Evolutionary conservation across 129 eudicot species (phyloP).

Genomic region (Artemisia argyi): DNA sequence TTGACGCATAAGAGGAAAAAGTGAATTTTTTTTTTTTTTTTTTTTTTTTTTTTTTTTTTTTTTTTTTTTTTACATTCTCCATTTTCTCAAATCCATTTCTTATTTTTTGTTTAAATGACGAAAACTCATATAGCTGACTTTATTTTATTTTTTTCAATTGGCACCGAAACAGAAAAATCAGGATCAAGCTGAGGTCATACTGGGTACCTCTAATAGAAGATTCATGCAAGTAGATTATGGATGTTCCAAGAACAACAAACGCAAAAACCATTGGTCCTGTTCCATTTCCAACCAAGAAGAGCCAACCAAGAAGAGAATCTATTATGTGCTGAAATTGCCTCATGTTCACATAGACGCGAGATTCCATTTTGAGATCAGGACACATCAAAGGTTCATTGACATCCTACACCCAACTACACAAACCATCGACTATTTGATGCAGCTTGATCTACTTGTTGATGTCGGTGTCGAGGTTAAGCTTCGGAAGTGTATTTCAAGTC

Average conservation of each 20-base stretch:
- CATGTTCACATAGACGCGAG: slow-evolving; percentile 95
- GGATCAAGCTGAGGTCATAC: slow-evolving; percentile 76
- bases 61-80: too few species aligned
- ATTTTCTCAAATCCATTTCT: too few species aligned
- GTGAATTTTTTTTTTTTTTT: too few species aligned
- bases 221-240: slow-evolving; percentile 96
- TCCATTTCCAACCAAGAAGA: too few species aligned
- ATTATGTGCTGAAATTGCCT: slow-evolving; percentile 93
- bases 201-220: slow-evolving; percentile 88
- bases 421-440: slow-evolving; percentile 87
- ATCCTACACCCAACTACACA: slow-evolving; percentile 92
- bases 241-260: slow-evolving; percentile 83
- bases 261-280: slow-evolving; percentile 91
- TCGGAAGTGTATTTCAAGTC: slow-evolving; percentile 28
- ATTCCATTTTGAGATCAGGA: slow-evolving; percentile 93
- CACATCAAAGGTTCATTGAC: slow-evolving; percentile 89
- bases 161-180: too few species aligned
- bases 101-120: too few species aligned
- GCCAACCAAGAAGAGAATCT: slow-evolving; percentile 85
- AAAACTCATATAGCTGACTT: too few species aligned
- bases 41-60: too few species aligned
- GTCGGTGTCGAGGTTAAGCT: slow-evolving; percentile 97
- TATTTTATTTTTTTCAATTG: too few species aligned
- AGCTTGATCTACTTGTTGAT: slow-evolving; percentile 88
- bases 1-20: too few species aligned